Evolutionary conservation across 306 rosid species (phyloP).

Genomic region (Lathyrus sativus): DNA sequence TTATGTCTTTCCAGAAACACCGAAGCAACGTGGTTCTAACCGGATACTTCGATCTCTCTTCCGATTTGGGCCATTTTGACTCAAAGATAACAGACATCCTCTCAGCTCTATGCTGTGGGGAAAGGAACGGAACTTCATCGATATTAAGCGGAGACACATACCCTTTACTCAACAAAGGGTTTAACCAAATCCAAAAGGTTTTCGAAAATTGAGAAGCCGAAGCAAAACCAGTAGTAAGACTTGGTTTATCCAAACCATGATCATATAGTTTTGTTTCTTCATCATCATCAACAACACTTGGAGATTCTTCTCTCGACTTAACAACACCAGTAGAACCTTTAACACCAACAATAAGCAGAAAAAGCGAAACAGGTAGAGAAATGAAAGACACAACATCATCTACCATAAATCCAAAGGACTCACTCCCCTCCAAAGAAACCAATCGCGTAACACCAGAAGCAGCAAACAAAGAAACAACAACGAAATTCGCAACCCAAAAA

Average conservation of each 20-base stretch:
- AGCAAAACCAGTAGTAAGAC: constrained; percentile 70
- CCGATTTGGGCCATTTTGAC: constrained; percentile 78
- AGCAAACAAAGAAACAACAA: constrained; percentile 54
- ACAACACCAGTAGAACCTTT: constrained; percentile 74
- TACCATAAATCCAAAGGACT: constrained; percentile 45
- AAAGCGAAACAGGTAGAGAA: constrained; percentile 59
- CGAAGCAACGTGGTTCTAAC: constrained; percentile 76
- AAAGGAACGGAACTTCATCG: constrained; percentile 73
- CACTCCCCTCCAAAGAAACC: constrained; percentile 35
- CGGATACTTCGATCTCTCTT: constrained; percentile 67
- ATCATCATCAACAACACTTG: constrained; percentile 26
- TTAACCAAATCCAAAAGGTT: constrained; percentile 90
- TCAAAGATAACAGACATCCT: constrained; percentile 66
- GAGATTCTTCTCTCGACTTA: constrained; percentile 35
- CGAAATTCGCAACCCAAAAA: constrained; percentile 63
- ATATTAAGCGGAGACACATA: constrained; percentile 61
- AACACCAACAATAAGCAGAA: constrained; percentile 57
- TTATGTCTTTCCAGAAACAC: constrained; percentile 73
- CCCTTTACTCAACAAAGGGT: constrained; percentile 83
- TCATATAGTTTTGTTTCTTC: constrained; percentile 36
- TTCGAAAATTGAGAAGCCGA: constrained; percentile 74
- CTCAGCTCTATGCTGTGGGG: constrained; percentile 75
- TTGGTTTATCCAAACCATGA: constrained; percentile 38
- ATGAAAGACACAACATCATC: constrained; percentile 63
- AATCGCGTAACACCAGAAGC: constrained; percentile 70